Evolutionary conservation across 352 stramenopile species (phyloP), one percentile per base, ranked within the genome.

Genomic region (Globisporangium middletonii): DNA sequence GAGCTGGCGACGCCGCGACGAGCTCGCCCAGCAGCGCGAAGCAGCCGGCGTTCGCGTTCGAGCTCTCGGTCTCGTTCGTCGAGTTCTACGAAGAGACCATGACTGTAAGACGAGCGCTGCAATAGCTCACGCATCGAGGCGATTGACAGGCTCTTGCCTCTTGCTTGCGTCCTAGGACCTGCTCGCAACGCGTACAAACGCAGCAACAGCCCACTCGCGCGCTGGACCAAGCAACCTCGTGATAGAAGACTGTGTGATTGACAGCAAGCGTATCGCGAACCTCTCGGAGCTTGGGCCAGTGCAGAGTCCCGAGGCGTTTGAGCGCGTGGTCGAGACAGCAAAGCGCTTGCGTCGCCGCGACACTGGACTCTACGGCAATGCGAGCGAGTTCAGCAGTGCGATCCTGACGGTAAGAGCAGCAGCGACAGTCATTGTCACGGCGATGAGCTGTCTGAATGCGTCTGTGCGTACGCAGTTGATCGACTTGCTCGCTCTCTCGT

Each of bases 21-120:
- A 41, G 35, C 8, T 8, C 35, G 35, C 11, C 12, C 30, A 43
- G 35, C 11, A n/a, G 2, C 9, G 35, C 35, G 1, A 62, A 28
- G 47, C 65, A 54, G 47, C 59, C 35, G 30, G 38, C 46, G n/a
- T 70, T 66, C 55, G 45, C 30, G 2, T 83, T 74, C 55, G 70
- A 64, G 13, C 35, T 89, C 3, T 62, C 59, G 1, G 23, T 80
- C 18, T 80, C 75, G 12, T 78, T 86, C 50, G 68, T 68, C 28
- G 79, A 89, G 54, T 55, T 86, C 1, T 79, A 75, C 28, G 74
- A 86, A 61, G 79, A 87, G 49, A 70, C 63, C 1, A 83, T 86
- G 60, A 68, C 55, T 23, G 79, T 75, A 38, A 15, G 41, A 35
- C 23, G 19, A 27, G 9, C 15, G 19, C 5, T 16, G 19, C 7